Evolutionary conservation across 306 rosid genomes (phyloP).

Genomic region (Pyrus betulifolia): DNA sequence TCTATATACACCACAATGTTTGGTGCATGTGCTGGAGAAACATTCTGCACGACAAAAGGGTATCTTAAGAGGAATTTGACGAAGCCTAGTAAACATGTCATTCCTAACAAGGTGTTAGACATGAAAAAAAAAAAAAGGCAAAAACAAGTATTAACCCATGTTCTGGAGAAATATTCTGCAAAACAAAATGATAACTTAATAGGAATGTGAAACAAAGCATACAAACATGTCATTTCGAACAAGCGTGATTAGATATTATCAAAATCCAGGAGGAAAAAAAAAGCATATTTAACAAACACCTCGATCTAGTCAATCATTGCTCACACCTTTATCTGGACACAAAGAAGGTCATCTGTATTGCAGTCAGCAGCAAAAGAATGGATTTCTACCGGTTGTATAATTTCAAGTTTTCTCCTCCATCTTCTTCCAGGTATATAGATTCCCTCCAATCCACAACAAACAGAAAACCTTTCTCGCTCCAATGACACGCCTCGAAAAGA

Average conservation of each 20-base stretch:
- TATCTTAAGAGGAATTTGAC: not conserved
- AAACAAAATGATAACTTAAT: slow-evolving; percentile 9
- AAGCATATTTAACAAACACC: slow-evolving; percentile 9
- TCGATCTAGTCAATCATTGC: slow-evolving; percentile 13
- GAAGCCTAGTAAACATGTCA: not conserved
- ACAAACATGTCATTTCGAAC: not conserved
- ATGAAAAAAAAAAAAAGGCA: not conserved
- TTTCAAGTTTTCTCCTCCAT: slow-evolving; percentile 91
- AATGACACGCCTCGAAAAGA: slow-evolving; percentile 87
- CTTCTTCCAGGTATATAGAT: slow-evolving; percentile 83
- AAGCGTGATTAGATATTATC: not conserved
- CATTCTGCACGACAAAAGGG: slow-evolving; percentile 51
- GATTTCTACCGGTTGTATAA: slow-evolving; percentile 76
- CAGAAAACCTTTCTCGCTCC: slow-evolving; percentile 86
- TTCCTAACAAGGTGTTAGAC: not conserved
- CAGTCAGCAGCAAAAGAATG: slow-evolving; percentile 77
- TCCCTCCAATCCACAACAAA: slow-evolving; percentile 88
- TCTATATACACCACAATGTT: slow-evolving; percentile 77
- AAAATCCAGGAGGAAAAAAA: not conserved
- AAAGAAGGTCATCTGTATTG: slow-evolving; percentile 82
- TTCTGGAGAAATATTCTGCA: slow-evolving; percentile 73
- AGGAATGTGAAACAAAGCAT: not conserved
- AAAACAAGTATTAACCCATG: slow-evolving; percentile 26
- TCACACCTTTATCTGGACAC: slow-evolving; percentile 89
- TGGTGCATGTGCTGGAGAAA: slow-evolving; percentile 70